A percentile compares a stretch with the other conserved stretches of the same genome.
Conservation (phyloP, 73 alveolate genomes). For the Effrenium voratum region DNA sequence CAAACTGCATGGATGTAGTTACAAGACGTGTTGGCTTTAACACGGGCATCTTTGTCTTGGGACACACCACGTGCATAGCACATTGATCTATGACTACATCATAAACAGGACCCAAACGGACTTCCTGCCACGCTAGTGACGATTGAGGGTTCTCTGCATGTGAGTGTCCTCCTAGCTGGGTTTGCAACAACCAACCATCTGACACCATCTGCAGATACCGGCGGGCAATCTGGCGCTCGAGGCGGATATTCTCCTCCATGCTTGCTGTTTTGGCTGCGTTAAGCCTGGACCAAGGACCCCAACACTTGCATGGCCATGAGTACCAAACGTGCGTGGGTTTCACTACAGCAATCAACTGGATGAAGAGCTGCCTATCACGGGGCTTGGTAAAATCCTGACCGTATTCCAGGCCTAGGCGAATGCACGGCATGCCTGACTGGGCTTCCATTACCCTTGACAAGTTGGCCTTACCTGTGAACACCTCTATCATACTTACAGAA, state of each 20-base stretch:
- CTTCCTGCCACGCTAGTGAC: neutral
- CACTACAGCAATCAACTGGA: neutral
- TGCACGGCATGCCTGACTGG: neutral
- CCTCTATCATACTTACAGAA: neutral
- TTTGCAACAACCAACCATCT: constrained; percentile 17
- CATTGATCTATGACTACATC: constrained; percentile 21
- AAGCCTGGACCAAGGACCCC: constrained; percentile 30
- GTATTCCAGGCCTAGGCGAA: neutral
- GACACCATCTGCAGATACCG: neutral
- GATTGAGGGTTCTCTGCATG: constrained; percentile 32
- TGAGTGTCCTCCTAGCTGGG: neutral
- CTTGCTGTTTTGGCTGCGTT: neutral
- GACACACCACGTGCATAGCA: neutral
- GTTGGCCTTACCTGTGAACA: neutral
- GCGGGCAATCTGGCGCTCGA: neutral
- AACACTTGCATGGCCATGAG: neutral
- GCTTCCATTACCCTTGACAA: neutral
- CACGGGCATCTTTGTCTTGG: neutral
- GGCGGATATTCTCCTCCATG: neutral
- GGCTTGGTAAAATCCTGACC: neutral
- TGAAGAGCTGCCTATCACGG: neutral
- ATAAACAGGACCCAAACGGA: neutral
- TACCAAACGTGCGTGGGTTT: neutral
- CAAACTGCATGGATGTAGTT: neutral
- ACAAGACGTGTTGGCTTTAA: neutral